Evolutionary conservation across 495 filamentous ascomycete species (phyloP), one percentile per base, ranked within the genome.

Genomic region (Aspergillus sclerotioniger): DNA sequence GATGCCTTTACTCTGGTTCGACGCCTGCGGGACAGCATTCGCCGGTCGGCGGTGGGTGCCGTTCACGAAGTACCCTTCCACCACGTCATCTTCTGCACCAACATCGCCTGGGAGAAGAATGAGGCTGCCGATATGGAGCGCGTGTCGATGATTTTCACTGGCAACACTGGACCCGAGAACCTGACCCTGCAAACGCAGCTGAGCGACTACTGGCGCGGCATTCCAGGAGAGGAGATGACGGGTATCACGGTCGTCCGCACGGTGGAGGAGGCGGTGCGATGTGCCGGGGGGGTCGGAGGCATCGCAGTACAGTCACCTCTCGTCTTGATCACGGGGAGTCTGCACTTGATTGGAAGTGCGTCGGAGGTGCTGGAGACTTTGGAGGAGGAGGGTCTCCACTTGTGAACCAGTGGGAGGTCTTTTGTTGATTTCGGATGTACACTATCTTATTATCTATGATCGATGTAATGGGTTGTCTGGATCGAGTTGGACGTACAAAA

Each of bases 11-110:
- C 37, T 6, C 6, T 41, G 37, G 88, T 1, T 89, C 94, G 67
- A 94, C 89, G 0, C 28, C 19, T 28, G 76, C 84, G 13, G 89
- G 92, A 41, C 59, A 91, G 87, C 63, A 82, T 94, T 32, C 77
- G 83, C 54, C 28, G 46, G 46, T 25, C 19, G 46, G 76, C 83
- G 56, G 84, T 85, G 0, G 84, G 80, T 1, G 13, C 37, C 9
- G 13, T n/a, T n/a, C 6, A 3, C 5, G 72, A 72, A n/a, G 67
- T 65, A 2, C 71, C 80, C 0, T 92, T 93, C 60, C 76, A 84
- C 33, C 83, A 88, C 56, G 88, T 83, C 32, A 76, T 92, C 17
- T 93, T 95, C 70, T 91, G 86, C 61, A 84, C 89, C 2, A 93
- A 93, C 52, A 77, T 86, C 39, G 90, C 90, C 2, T 87, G 0